Base-by-base conservation (phyloP, 2,329 filamentous ascomycete genomes). In the Phialophora macrospora region DNA sequence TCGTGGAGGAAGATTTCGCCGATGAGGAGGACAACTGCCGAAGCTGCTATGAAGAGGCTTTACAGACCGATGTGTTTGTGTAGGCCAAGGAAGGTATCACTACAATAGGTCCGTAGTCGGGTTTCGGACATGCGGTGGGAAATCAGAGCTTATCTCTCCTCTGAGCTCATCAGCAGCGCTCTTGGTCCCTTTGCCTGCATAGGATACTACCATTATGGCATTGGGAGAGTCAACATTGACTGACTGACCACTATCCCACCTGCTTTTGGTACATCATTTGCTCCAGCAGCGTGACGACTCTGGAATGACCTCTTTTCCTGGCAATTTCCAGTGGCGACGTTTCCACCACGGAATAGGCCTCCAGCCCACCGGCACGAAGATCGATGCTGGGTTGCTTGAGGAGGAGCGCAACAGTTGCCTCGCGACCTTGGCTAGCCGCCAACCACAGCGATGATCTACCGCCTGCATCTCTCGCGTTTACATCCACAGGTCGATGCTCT, bases 301-400 rank as follows among this genome's bases (percentile, higher is more conserved):
- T n/a, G 17, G 38, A 9, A 44, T 44, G 7, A n/a, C 17, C 38
- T 44, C 17, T 8, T 44, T 3, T 20, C 38, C 17, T 44, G 38
- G 38, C 38, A 8, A 44, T n/a, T 9, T 44, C 5, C 1, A 44
- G 38, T 44, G 38, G 38, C 38, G 38, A 44, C 17, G 5, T 44
- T n/a, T 44, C 17, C 17, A 2, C 14, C 38, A 44, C 2, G 17
- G 38, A 6, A n/a, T n/a, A 9, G 3, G 9, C 2, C 11, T 51
- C 48, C 2, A 9, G 9, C 48, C 1, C 9, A 11, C 11, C n/a
- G 2, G n/a, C 6, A 6, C 9, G n/a, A 20, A 44, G 20, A 17
- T 57, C 32, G 55, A 57, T 57, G 24, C 28, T 32, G 22, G 32
- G 32, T 9, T n/a, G 30, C 38, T 57, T 14, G n/a, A 57, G 55